Evolutionary conservation across 2,329 filamentous ascomycete genomes (phyloP).

Genomic region (Exophiala sp.): DNA sequence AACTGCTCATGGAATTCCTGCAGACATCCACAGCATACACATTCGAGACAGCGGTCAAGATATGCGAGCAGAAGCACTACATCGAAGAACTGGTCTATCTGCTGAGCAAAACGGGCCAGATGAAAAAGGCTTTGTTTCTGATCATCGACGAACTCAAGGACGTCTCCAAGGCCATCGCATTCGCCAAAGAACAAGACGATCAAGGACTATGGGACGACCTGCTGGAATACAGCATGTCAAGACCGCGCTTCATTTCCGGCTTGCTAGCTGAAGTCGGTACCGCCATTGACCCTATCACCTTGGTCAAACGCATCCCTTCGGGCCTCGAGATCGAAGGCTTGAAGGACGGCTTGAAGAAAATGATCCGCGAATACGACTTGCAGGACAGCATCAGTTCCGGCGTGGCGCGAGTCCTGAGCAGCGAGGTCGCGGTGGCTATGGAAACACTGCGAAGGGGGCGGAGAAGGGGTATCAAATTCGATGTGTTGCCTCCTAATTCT

Average conservation of each 20-base stretch:
- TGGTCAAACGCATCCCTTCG: slow-evolving; percentile 85
- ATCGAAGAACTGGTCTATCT: slow-evolving; percentile 93
- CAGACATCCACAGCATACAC: slow-evolving; percentile 78
- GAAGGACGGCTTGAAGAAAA: slow-evolving; percentile 76
- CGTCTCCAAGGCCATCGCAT: slow-evolving; percentile 85
- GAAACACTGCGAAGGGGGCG: slow-evolving; percentile 72
- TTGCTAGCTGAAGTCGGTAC: slow-evolving; percentile 91
- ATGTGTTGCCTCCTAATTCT: slow-evolving; percentile 45
- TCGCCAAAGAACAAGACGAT: slow-evolving; percentile 89
- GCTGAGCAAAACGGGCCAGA: slow-evolving; percentile 90
- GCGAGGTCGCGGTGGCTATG: slow-evolving; percentile 82
- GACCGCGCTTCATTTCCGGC: slow-evolving; percentile 86
- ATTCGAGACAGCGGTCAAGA: slow-evolving; percentile 64
- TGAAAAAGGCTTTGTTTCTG: slow-evolving; percentile 81
- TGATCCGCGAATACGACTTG: slow-evolving; percentile 93
- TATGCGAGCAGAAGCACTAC: slow-evolving; percentile 75
- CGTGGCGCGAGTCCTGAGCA: slow-evolving; percentile 76
- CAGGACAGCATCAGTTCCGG: slow-evolving; percentile 88
- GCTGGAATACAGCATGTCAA: slow-evolving; percentile 94
- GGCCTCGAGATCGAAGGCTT: slow-evolving; percentile 88
- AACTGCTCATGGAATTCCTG: slow-evolving; percentile 78
- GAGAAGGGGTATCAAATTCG: slow-evolving; percentile 81
- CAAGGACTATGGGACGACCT: slow-evolving; percentile 92
- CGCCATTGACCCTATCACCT: slow-evolving; percentile 81
- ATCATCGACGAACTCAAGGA: slow-evolving; percentile 92